phyloP scores from a whole-genome alignment of 768 basidiomycete genomes.

The Coprinellus micaceus region DNA sequence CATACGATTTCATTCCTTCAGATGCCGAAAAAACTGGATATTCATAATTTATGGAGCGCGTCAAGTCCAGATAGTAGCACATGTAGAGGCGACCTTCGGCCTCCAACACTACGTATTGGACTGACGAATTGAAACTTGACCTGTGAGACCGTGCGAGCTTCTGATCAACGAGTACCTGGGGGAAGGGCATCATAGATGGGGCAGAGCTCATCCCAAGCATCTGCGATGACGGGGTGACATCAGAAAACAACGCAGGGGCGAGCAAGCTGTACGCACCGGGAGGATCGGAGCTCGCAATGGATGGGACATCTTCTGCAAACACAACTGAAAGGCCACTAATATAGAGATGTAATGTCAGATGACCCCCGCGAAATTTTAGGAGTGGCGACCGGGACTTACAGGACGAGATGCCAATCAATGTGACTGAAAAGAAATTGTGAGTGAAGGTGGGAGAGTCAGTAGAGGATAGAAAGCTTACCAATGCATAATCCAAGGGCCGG shows the following conservation, averaged over 20 bases:
- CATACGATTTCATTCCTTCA: no score
- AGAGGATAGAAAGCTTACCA: conserved; percentile 28
- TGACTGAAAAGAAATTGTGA: conserved; percentile 29
- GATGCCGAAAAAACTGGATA: no score
- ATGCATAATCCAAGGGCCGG: conserved; percentile 51
- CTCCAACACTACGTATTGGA: not conserved
- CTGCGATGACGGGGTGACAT: conserved; percentile 4
- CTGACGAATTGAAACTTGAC: no score
- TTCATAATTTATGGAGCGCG: no score
- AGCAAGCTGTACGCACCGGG: conserved; percentile 20
- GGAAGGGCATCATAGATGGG: conserved; percentile 20
- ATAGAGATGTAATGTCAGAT: not conserved
- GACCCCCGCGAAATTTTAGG: not conserved
- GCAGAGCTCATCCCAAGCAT: conserved; percentile 22
- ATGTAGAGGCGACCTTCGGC: no score
- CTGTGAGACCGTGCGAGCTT: no score
- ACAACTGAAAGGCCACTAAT: conserved; percentile 32
- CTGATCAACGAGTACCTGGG: not conserved
- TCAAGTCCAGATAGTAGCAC: no score
- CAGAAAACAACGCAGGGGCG: no score
- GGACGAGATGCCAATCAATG: conserved; percentile 50
- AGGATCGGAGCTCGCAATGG: conserved; percentile 12
- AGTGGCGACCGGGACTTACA: conserved; percentile 22
- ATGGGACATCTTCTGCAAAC: conserved; percentile 26
- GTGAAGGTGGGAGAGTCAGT: not conserved